Base-by-base conservation (phyloP, 2,329 filamentous ascomycete genomes). In the Epichloe sp. region DNA sequence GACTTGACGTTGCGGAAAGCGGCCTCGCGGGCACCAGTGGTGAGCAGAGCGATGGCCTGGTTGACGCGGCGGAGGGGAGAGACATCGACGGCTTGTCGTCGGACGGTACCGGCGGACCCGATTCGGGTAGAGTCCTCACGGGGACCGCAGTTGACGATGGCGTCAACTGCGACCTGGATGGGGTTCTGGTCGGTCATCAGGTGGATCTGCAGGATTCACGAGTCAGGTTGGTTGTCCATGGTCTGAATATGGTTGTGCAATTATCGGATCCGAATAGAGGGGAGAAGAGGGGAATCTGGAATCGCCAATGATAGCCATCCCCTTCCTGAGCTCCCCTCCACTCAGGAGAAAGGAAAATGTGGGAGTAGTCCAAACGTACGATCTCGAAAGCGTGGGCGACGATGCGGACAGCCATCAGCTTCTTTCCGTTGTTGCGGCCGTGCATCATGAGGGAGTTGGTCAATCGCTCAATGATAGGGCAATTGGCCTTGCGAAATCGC, bases 391-490 rank as follows among this genome's bases (percentile, higher is more conserved):
- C 77, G 82, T 98, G 93, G 65, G 90, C 90, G 68, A 98, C 90
- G 65, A 98, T 98, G 77, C 93, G 89, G 74, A 97, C 91, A 71
- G 93, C 94, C 90, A 95, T 96, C 71, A 97, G 85, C 88, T 98
- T 98, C 87, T 98, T 98, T 77, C 93, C 93, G 87, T 96, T 98
- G 88, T 98, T 98, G 78, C 93, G 93, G 77, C 93, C 93, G 85
- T 98, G 95, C 91, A 97, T 97, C 94, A 98, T 98, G 73, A 98
- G 85, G 55, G 93, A 97, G 87, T 98, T 98, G 82, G 93, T 98
- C 67, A 98, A 85, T 74, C 93, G 91, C 87, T 98, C 93, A 72
- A 98, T 96, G 85, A 98, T 97, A 68, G 93, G 93, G 88, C 93
- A 98, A 83, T 97, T 94, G 73, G 94, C 93, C 86, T 98, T 98